These are phyloP conservation scores for Schizosaccharomyces cryophilus DNA, from an alignment of 805 yeast genomes.

Conservation along the genomic window DNA sequence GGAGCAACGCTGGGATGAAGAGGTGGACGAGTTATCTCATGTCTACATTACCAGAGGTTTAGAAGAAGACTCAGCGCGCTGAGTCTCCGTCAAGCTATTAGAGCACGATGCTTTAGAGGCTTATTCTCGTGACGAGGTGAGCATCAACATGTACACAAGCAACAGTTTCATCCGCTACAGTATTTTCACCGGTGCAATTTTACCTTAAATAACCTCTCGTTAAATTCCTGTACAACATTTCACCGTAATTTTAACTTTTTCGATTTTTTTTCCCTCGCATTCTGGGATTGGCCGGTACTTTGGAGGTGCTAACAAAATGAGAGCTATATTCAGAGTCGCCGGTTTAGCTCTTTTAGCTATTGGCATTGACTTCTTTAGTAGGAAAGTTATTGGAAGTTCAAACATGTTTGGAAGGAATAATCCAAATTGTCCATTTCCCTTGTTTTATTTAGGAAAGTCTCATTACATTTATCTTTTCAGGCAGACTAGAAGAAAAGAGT, in stretches of 20 bases:
- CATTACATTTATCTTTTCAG: too few relatives aligned
- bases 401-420: neutral
- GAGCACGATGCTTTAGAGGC: neutral
- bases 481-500: too few relatives aligned
- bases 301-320: neutral
- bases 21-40: neutral
- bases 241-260: neutral
- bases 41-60: neutral
- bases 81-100: neutral
- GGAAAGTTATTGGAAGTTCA: neutral
- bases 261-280: neutral
- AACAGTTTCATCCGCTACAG: neutral
- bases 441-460: too few relatives aligned
- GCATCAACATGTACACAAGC: neutral
- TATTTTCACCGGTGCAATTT: neutral
- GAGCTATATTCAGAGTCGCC: neutral
- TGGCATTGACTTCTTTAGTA: neutral
- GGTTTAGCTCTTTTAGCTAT: neutral
- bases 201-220: neutral
- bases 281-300: neutral
- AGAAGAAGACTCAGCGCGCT: neutral
- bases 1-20: neutral
- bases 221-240: neutral
- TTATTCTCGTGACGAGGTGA: neutral
- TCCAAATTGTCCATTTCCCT: too few relatives aligned